phyloP scores from a whole-genome alignment of 495 filamentous ascomycete genomes.

The Annulohypoxylon bovei region DNA sequence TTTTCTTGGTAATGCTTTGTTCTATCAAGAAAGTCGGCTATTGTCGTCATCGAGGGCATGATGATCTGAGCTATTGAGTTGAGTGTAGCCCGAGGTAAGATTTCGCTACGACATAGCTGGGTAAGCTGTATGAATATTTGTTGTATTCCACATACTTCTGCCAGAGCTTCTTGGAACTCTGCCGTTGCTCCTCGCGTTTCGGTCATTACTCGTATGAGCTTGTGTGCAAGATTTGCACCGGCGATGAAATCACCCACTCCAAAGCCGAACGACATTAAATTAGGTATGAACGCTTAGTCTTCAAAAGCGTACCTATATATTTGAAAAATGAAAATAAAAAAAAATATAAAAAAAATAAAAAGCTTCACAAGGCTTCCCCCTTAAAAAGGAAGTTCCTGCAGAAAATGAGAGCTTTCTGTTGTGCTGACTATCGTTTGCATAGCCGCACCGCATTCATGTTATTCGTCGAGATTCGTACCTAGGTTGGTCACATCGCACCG shows the following conservation, averaged over 20 bases:
- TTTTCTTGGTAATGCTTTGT: slow-evolving; percentile 22
- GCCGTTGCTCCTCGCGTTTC: slow-evolving; percentile 20
- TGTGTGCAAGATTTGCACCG: slow-evolving; percentile 31
- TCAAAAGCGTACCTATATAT: neutral
- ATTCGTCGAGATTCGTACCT: neutral
- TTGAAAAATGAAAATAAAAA: too few relatives aligned
- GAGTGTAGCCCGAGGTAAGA: slow-evolving; percentile 14
- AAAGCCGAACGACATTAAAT: slow-evolving; percentile 40
- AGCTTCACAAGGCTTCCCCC: neutral
- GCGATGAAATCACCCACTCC: slow-evolving; percentile 39
- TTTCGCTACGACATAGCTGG: slow-evolving; percentile 11
- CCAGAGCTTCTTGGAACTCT: slow-evolving; percentile 34
- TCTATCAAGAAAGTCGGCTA: slow-evolving; percentile 18
- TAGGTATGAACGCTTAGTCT: neutral
- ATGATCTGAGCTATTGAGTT: slow-evolving; percentile 26
- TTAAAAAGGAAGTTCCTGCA: too few relatives aligned
- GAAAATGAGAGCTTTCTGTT: neutral
- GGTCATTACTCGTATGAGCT: slow-evolving; percentile 34
- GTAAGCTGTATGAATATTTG: slow-evolving; percentile 29
- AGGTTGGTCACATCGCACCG: too few relatives aligned
- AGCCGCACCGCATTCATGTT: neutral
- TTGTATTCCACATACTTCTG: slow-evolving; percentile 26
- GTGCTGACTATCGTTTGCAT: neutral
- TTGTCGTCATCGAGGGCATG: slow-evolving; percentile 23
- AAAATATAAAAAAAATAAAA: too few relatives aligned